Conservation (phyloP, 1,139 yeast species). For the Pichia sp. region DNA sequence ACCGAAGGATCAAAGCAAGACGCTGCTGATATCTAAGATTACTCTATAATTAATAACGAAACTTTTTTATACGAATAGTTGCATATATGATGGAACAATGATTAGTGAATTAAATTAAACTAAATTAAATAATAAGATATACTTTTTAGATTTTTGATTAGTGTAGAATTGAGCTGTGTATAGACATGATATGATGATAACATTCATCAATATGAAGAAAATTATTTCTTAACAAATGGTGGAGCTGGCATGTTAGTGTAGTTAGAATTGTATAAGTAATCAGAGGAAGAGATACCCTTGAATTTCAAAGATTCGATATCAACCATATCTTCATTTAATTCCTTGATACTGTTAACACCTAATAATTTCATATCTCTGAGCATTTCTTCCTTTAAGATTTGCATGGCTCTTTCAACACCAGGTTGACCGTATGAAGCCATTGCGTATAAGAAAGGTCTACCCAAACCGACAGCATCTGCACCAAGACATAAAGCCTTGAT, state of each 20-base stretch:
- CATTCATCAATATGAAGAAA: too few relatives aligned
- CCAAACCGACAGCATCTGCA: slow-evolving; percentile 71
- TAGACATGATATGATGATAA: too few relatives aligned
- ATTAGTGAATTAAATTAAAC: too few relatives aligned
- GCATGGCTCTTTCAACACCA: slow-evolving; percentile 59
- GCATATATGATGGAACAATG: too few relatives aligned
- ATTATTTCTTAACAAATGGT: slow-evolving; percentile 7
- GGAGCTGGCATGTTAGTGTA: slow-evolving; percentile 27
- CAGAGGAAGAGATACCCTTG: slow-evolving; percentile 40
- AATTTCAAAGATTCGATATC: slow-evolving; percentile 41
- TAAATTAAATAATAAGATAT: too few relatives aligned
- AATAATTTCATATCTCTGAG: slow-evolving; percentile 55
- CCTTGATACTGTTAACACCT: slow-evolving; percentile 48
- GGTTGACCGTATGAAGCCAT: slow-evolving; percentile 70
- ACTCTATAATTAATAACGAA: not conserved
- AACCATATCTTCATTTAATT: slow-evolving; percentile 47
- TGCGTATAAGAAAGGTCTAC: slow-evolving; percentile 71
- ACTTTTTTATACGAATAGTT: too few relatives aligned
- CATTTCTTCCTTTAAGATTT: slow-evolving; percentile 53
- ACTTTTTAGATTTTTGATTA: too few relatives aligned
- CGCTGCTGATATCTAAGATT: slow-evolving; percentile 9
- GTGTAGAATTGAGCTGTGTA: too few relatives aligned
- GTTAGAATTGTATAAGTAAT: slow-evolving; percentile 38
- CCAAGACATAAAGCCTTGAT: slow-evolving; percentile 68
- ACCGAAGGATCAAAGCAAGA: slow-evolving; percentile 8